A percentile compares a stretch with the other conserved stretches of the same genome.
phyloP scores from a whole-genome alignment of 345 rosid species.

The Arabidopsis suecica region DNA sequence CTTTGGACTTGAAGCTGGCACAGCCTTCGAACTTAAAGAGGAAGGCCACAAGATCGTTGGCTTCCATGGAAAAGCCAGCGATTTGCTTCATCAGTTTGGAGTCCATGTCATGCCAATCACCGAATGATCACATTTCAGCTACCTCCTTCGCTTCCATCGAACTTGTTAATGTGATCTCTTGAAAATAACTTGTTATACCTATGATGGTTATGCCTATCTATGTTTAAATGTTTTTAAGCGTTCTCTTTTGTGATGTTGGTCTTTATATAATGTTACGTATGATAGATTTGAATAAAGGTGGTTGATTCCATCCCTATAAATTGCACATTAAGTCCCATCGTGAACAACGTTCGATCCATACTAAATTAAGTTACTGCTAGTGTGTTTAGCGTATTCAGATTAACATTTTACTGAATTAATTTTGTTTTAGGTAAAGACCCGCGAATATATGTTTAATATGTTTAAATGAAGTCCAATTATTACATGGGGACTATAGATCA shows the following conservation, averaged over 20 bases:
- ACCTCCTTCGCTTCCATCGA: neutral
- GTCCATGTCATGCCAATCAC: constrained; percentile 35
- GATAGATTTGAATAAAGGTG: neutral
- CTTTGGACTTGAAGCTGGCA: constrained; percentile 35
- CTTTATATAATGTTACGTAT: neutral
- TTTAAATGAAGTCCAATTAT: no score
- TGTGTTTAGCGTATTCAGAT: neutral
- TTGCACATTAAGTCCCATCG: neutral
- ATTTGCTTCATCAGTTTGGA: constrained; percentile 33
- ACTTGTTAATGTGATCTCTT: neutral
- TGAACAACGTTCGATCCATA: neutral
- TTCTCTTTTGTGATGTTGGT: neutral
- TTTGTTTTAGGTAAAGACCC: no score
- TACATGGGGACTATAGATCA: no score
- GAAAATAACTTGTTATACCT: neutral
- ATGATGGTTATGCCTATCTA: neutral
- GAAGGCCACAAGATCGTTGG: constrained; percentile 40
- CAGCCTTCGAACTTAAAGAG: constrained; percentile 14
- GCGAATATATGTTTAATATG: no score
- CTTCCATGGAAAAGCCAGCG: constrained; percentile 39
- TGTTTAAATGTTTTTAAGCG: neutral
- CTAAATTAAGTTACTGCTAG: neutral
- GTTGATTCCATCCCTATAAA: neutral
- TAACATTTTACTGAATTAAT: neutral
- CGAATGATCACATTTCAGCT: constrained; percentile 13